Evolutionary conservation across 2,329 filamentous ascomycete genomes (phyloP).

Genomic region (Scedosporium apiospermum): DNA sequence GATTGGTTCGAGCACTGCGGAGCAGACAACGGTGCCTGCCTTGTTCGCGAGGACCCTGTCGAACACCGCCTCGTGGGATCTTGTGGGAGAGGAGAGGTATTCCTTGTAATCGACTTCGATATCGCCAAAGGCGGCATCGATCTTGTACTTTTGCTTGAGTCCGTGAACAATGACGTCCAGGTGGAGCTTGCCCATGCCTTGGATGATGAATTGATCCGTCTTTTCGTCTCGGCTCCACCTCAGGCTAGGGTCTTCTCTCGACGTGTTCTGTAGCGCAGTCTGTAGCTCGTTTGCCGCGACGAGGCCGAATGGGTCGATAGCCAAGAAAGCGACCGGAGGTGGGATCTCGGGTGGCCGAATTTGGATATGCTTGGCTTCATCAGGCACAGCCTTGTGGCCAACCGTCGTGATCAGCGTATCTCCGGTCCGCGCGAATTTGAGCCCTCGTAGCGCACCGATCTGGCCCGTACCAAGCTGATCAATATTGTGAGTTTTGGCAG

Average conservation of each 20-base stretch:
- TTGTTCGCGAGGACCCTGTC: conserved; percentile 77
- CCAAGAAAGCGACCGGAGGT: conserved; percentile 93
- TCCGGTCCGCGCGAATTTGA: conserved; percentile 86
- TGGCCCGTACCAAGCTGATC: conserved; percentile 73
- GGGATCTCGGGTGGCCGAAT: conserved; percentile 83
- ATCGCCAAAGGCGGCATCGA: conserved; percentile 73
- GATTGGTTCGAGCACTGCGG: conserved; percentile 55
- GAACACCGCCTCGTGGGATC: conserved; percentile 52
- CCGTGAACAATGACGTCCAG: conserved; percentile 86
- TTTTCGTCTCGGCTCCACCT: conserved; percentile 79
- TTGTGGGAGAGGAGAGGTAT: conserved; percentile 52
- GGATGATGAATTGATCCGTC: conserved; percentile 84
- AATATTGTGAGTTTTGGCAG: conserved; percentile 77
- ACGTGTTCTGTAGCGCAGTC: conserved; percentile 64
- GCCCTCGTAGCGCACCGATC: conserved; percentile 84
- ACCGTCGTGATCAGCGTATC: conserved; percentile 78
- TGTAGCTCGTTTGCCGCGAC: conserved; percentile 73
- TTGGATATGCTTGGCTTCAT: conserved; percentile 64
- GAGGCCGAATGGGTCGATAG: conserved; percentile 71
- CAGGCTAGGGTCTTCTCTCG: conserved; percentile 87
- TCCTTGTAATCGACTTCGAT: conserved; percentile 97
- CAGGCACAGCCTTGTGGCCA: conserved; percentile 51
- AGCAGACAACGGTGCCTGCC: conserved; percentile 67
- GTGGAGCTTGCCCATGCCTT: conserved; percentile 94
- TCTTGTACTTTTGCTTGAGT: conserved; percentile 81